Base-by-base conservation (phyloP, 2,329 filamentous ascomycete genomes). In the Aspergillus sp. region DNA sequence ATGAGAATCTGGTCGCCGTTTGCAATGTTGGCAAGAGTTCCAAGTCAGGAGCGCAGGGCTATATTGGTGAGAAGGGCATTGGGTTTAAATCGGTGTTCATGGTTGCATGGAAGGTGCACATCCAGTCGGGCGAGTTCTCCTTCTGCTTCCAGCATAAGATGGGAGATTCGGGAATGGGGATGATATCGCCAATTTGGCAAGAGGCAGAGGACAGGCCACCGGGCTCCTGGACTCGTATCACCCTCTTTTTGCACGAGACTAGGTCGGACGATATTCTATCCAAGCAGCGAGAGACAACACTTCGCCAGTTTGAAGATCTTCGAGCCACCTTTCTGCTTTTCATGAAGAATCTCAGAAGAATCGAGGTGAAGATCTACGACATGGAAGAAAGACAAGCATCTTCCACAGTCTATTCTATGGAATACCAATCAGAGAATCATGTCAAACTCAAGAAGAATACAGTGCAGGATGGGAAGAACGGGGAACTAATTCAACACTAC, bases 111-210 rank as follows among this genome's bases (percentile, higher is more conserved):
- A 61, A 61, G 19, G 67, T 69, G 7, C 54, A 62, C n/a, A 59
- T 72, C 12, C 67, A 70, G 40, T 72, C 69, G 0, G 62, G 61
- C 1, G 26, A 56, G 1, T 70, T 61, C 47, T 66, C 61, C 0
- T 71, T 71, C 44, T 52, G 44, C 2, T 70, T 69, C 37, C 36
- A 58, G n/a, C 57, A 69, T 44, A 43, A 40, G 1, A 39, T 29
- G 19, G 70, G 65, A 0, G 69, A 74, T 2, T 62, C 65, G 0
- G 76, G 75, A 1, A 58, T 79, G 31, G 76, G 75, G 1, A 79
- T 79, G 74, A 68, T 78, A 1, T 69, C 68, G 0, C 75, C 76
- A 41, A 62, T 60, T 2, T 56, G 60, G 40, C 47, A 57, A 34
- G 37, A 52, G 0, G n/a, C 27, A 8, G 31, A 45, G 6, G 30